Evolutionary conservation across 2,329 filamentous ascomycete species (phyloP).

Genomic region (Biscogniauxia marginata): DNA sequence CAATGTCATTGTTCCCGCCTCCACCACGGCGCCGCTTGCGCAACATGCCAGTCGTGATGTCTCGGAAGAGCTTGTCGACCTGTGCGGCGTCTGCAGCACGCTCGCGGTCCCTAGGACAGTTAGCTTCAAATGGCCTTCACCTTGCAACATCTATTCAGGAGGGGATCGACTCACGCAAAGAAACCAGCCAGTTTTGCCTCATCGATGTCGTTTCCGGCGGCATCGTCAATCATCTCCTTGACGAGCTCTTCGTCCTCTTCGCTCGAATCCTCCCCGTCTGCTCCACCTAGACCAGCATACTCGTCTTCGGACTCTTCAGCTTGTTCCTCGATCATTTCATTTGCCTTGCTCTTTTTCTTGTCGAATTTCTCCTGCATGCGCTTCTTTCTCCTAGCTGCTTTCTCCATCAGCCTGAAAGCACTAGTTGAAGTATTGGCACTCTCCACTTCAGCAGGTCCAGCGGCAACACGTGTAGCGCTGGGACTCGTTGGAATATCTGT

Average conservation of each 20-base stretch:
- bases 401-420: slow-evolving; percentile 71
- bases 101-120: slow-evolving; percentile 64
- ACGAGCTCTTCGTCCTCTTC: slow-evolving; percentile 70
- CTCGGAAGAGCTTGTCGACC: slow-evolving; percentile 87
- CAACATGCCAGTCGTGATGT: slow-evolving; percentile 85
- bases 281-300: slow-evolving; percentile 90
- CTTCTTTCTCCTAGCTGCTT: slow-evolving; percentile 58
- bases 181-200: slow-evolving; percentile 81
- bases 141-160: neutral
- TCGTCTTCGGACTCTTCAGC: slow-evolving; percentile 98
- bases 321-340: slow-evolving; percentile 85
- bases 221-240: slow-evolving; percentile 88
- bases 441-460: slow-evolving; percentile 19
- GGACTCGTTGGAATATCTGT: slow-evolving; percentile 34
- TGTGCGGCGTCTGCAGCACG: slow-evolving; percentile 80
- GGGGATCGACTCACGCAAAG: slow-evolving; percentile 69
- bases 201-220: slow-evolving; percentile 72
- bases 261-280: slow-evolving; percentile 79
- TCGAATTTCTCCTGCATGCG: slow-evolving; percentile 61
- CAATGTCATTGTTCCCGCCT: slow-evolving; percentile 67
- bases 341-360: slow-evolving; percentile 84
- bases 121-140: no score
- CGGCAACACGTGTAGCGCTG: slow-evolving; percentile 36
- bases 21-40: slow-evolving; percentile 63
- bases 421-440: slow-evolving; percentile 23